phyloP scores from a whole-genome alignment of 306 rosid species.

The Glycine soja region DNA sequence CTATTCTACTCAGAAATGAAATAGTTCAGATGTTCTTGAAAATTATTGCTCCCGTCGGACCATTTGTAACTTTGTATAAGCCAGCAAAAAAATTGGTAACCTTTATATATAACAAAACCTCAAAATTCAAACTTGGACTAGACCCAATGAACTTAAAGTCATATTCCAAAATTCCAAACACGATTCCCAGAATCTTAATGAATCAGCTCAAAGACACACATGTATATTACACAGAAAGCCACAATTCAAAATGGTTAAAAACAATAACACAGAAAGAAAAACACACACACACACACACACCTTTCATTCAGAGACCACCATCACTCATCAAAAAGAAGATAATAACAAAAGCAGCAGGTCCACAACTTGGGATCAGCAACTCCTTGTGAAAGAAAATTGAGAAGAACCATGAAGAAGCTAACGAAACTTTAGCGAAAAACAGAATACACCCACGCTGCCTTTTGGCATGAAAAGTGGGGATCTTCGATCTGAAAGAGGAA shows the following conservation, averaged over 20 bases:
- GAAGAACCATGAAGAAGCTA: slow-evolving; percentile 51
- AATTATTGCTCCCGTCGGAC: not conserved
- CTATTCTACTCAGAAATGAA: not conserved
- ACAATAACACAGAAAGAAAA: not conserved
- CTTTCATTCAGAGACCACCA: slow-evolving; percentile 50
- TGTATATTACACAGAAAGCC: not conserved
- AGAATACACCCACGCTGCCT: slow-evolving; percentile 54
- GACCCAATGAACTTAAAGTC: slow-evolving; percentile 12
- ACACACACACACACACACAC: slow-evolving; percentile 59
- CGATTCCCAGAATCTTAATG: slow-evolving; percentile 44
- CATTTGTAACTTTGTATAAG: not conserved
- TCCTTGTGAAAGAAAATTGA: slow-evolving; percentile 52
- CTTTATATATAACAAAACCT: slow-evolving; percentile 13
- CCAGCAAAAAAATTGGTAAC: slow-evolving; percentile 28
- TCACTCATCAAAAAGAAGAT: slow-evolving; percentile 57
- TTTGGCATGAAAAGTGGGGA: slow-evolving; percentile 59
- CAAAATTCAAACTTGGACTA: slow-evolving; percentile 32
- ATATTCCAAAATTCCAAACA: slow-evolving; percentile 7
- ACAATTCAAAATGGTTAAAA: not conserved
- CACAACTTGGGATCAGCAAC: slow-evolving; percentile 54
- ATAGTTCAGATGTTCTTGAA: not conserved
- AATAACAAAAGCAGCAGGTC: slow-evolving; percentile 60
- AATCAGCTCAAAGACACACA: slow-evolving; percentile 19
- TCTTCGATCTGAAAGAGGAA: slow-evolving; percentile 54
- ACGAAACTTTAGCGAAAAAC: slow-evolving; percentile 50